Percentiles rank a stretch among this genome's conserved stretches.
These are phyloP conservation scores for Fonsecaea multimorphosa DNA, from an alignment of 2,329 filamentous ascomycete genomes.

Conservation along the genomic window DNA sequence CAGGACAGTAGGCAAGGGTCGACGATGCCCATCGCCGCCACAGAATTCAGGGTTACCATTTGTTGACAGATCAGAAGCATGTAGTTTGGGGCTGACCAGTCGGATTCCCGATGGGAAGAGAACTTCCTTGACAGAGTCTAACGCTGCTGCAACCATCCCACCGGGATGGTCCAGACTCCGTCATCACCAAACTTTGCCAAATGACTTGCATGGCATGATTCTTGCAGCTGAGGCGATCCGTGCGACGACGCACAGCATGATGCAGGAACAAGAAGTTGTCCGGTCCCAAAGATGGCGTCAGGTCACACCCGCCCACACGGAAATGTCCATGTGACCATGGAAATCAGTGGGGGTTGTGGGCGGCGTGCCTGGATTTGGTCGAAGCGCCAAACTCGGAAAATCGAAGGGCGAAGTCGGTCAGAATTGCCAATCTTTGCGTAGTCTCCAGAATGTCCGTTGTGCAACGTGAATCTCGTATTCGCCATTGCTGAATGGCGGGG, in stretches of 20 bases:
- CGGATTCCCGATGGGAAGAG: constrained; percentile 3
- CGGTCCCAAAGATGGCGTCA: constrained; percentile 16
- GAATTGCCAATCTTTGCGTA: background rate
- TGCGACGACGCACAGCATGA: constrained; percentile 28
- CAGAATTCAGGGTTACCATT: constrained; percentile 13
- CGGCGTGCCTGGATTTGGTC: constrained; percentile 14
- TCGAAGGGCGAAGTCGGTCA: background rate
- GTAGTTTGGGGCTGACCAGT: constrained; percentile 25
- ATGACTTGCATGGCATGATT: constrained; percentile 31
- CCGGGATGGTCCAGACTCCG: constrained; percentile 12
- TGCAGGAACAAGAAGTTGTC: constrained; percentile 26
- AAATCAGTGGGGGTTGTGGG: constrained; percentile 21
- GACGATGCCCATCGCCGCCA: constrained; percentile 4
- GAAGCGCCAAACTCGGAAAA: constrained; percentile 5
- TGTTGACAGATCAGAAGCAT: constrained; percentile 23
- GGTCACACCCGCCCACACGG: constrained; percentile 9
- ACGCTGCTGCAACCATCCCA: constrained; percentile 19
- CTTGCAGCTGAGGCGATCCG: constrained; percentile 28
- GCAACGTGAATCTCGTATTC: constrained; percentile 1
- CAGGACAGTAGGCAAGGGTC: constrained; percentile 41
- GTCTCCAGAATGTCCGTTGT: constrained; percentile 8
- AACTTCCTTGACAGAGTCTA: constrained; percentile 4
- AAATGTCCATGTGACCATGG: constrained; percentile 26
- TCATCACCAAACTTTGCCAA: constrained; percentile 9
- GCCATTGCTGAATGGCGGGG: background rate